A percentile compares a stretch with the other conserved stretches of the same genome.
Conservation (phyloP, 768 basidiomycete genomes). For the Tulasnella sp. region DNA sequence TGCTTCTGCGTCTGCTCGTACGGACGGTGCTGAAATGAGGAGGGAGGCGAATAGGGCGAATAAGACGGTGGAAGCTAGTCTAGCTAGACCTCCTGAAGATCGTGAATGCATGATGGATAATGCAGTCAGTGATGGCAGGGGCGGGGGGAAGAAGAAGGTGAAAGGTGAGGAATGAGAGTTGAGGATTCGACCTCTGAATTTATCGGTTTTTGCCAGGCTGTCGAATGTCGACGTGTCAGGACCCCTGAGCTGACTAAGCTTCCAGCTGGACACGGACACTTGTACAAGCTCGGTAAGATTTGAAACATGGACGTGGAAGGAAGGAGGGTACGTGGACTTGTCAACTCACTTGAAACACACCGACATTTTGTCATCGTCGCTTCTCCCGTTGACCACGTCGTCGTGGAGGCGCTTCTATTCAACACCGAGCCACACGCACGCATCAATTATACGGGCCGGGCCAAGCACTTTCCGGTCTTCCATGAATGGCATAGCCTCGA, state of each 20-base stretch:
- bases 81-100: background rate
- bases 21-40: conserved; percentile 53
- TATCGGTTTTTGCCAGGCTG: background rate
- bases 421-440: no score
- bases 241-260: conserved; percentile 1
- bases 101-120: background rate
- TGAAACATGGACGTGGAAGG: background rate
- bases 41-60: conserved; percentile 29
- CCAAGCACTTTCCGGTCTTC: no score
- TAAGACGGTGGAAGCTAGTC: conserved; percentile 18
- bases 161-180: background rate
- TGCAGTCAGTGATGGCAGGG: background rate
- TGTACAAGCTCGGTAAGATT: background rate
- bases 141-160: background rate
- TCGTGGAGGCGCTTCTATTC: background rate
- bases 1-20: conserved; percentile 51
- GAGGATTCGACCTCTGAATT: background rate
- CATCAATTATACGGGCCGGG: no score
- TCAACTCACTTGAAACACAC: background rate
- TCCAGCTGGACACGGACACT: background rate
- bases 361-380: background rate
- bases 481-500: no score
- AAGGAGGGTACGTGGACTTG: background rate
- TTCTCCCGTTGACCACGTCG: no score
- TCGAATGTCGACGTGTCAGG: conserved; percentile 7